phyloP scores from a whole-genome alignment of 306 rosid species.

The Malus sieversii region DNA sequence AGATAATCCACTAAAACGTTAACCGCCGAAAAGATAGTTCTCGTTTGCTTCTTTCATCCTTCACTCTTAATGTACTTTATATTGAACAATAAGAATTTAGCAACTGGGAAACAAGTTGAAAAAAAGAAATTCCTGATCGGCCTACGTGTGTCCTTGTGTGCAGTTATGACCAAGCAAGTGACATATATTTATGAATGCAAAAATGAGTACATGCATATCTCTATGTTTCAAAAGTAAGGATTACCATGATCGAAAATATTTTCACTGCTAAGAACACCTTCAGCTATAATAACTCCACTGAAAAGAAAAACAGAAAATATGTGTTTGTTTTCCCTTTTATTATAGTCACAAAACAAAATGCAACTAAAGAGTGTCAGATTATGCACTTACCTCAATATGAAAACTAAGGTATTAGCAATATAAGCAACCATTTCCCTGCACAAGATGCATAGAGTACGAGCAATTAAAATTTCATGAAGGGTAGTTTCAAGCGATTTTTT shows the following conservation, averaged over 20 bases:
- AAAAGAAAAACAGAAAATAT: conserved; percentile 24
- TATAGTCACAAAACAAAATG: conserved; percentile 11
- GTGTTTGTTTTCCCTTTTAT: not conserved
- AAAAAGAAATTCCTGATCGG: not conserved
- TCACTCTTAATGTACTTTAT: not conserved
- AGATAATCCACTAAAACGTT: not conserved
- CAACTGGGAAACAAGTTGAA: not conserved
- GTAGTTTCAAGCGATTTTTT: not conserved
- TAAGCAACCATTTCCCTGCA: conserved; percentile 97
- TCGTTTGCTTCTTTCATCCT: not conserved
- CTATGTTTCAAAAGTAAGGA: not conserved
- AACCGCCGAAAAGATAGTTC: not conserved
- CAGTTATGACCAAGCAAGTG: not conserved
- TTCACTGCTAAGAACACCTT: conserved; percentile 45
- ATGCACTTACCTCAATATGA: conserved; percentile 71
- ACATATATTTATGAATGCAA: not conserved
- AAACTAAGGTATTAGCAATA: conserved; percentile 85
- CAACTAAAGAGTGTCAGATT: not conserved
- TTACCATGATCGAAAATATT: conserved; percentile 48
- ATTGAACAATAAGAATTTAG: not conserved
- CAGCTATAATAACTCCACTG: conserved; percentile 92
- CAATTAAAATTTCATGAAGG: not conserved
- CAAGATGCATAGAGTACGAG: conserved; percentile 16
- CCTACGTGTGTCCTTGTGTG: not conserved
- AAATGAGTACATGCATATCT: not conserved